Evolutionary conservation across 2,329 filamentous ascomycete genomes (phyloP).

Genomic region (Elsinoe arachidis): DNA sequence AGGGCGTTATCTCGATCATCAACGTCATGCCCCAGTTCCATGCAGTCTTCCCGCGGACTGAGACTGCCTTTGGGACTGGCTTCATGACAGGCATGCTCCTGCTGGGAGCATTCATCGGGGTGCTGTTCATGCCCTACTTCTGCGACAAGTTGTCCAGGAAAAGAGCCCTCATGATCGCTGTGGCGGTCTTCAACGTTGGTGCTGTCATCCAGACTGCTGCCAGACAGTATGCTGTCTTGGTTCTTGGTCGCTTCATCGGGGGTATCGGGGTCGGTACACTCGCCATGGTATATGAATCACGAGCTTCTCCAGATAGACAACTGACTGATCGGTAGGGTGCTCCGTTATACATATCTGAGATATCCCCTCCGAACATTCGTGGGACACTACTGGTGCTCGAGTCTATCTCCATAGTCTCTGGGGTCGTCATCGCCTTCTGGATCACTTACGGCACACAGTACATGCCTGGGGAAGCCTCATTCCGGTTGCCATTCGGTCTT

Average conservation of each 20-base stretch:
- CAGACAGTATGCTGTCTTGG: slow-evolving; percentile 47
- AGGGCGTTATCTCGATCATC: slow-evolving; percentile 38
- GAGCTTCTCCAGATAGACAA: too few species aligned
- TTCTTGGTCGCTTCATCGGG: slow-evolving; percentile 61
- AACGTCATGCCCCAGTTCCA: slow-evolving; percentile 40
- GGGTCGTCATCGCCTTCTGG: too few species aligned
- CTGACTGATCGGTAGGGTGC: too few species aligned
- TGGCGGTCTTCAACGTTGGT: slow-evolving; percentile 37
- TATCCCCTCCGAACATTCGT: too few species aligned
- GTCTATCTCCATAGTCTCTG: too few species aligned
- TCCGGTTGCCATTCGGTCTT: too few species aligned
- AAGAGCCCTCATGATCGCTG: slow-evolving; percentile 13
- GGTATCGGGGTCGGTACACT: slow-evolving; percentile 58
- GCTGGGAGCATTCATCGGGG: slow-evolving; percentile 35
- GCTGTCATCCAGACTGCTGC: slow-evolving; percentile 58
- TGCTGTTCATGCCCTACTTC: slow-evolving; percentile 54
- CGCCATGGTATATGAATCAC: slow-evolving; percentile 49
- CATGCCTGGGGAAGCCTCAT: too few species aligned
- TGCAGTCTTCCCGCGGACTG: slow-evolving; percentile 29
- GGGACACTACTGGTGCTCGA: too few species aligned
- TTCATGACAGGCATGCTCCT: slow-evolving; percentile 20
- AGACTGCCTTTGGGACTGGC: slow-evolving; percentile 17
- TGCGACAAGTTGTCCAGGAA: slow-evolving; percentile 16
- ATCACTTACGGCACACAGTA: too few species aligned
- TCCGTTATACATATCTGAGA: too few species aligned